Base-by-base conservation (phyloP, 495 filamentous ascomycete species). In the Aspergillus indologenus region DNA sequence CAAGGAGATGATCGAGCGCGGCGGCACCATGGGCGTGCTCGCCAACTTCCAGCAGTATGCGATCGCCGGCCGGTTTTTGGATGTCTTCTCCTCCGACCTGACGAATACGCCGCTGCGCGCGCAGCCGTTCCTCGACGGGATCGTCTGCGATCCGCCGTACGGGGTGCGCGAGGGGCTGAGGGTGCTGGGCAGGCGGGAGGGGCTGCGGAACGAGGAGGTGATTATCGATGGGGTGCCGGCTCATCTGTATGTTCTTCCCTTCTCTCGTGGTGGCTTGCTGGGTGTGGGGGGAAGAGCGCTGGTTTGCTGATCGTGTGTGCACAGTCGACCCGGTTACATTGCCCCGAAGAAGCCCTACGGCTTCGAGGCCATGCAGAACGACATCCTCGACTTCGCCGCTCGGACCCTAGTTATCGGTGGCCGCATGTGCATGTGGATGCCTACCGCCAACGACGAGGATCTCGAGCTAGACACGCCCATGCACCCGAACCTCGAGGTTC, bases 91-190 rank as follows among this genome's bases (percentile, higher is more conserved):
- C 5, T 86, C 89, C 0, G 94, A 99, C 71, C 66, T 99, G 22
- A 97, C 92, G 3, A 92, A 99, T 68, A 87, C 86, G 11, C 95
- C 94, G 2, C 65, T 98, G 18, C 76, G 90, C 42, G 71, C 66
- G 18, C 45, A 51, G 7, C 63, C 65, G 24, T 80, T 89, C 53
- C 83, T 98, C 42, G 92, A 99, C 74, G 91, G 88, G 2, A 93
- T 99, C 59, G 73, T 97, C n/a, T 97, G 94, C 62, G 94, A 99
- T 71, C 94, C 94, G 17, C 94, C 94, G 0, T 99, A 99, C 67
- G 94, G 94, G n/a, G 90, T 99, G 17, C 83, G 94, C 12, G 94
- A 99, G 65, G 94, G 94, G 0, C 73, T 97, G 53, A 88, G 87
- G 65, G 92, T 98, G 3, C 75, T 99, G 17, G 94, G 94, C 2